Conservation (phyloP, 495 filamentous ascomycete genomes). For the Penicillium cosmopolitanum region DNA sequence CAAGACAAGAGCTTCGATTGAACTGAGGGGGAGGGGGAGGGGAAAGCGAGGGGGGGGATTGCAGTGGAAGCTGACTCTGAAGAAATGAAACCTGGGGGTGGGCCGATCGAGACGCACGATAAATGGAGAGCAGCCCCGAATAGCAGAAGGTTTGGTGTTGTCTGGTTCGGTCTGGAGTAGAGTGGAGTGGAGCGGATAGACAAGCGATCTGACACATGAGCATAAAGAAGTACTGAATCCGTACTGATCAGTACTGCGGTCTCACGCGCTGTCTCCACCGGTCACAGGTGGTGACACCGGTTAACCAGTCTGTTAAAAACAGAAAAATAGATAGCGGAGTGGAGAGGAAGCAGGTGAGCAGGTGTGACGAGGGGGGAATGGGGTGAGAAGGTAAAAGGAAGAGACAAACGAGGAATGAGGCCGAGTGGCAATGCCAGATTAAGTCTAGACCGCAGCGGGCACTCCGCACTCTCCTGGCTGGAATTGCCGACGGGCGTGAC, state of each 20-base stretch:
- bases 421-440: background rate
- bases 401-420: background rate
- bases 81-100: too few relatives aligned
- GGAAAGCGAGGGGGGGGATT: too few relatives aligned
- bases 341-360: background rate
- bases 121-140: background rate
- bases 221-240: background rate
- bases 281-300: too few relatives aligned
- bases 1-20: background rate
- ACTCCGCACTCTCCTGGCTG: background rate
- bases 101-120: too few relatives aligned
- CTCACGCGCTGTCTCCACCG: background rate
- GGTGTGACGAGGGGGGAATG: background rate
- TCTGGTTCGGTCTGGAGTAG: too few relatives aligned
- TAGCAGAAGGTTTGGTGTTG: background rate
- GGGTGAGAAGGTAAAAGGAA: conserved; percentile 1
- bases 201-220: background rate
- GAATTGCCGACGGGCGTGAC: conserved; percentile 16
- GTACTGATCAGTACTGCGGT: background rate
- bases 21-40: background rate
- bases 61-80: too few relatives aligned
- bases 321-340: background rate
- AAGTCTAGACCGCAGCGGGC: conserved; percentile 18
- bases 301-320: too few relatives aligned
- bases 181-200: background rate